These are phyloP conservation scores for Botryococcus braunii DNA, from an alignment of 163 green algal genomes.

Conservation along the genomic window DNA sequence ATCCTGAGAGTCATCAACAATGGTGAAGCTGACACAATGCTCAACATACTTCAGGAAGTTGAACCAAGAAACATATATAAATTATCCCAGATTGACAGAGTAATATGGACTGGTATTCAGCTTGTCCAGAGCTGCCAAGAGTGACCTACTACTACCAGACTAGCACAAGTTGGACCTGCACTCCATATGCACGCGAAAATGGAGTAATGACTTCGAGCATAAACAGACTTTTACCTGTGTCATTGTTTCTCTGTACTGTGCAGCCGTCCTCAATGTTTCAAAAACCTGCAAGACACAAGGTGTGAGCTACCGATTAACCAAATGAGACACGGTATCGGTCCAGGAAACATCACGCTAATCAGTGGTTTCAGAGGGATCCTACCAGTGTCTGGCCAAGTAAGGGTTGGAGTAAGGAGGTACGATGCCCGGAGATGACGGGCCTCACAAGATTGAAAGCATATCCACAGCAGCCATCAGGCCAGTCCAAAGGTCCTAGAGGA, in stretches of 20 bases:
- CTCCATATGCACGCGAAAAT: too few species aligned
- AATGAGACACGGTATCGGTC: background rate
- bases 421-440: constrained; percentile 32
- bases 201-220: too few species aligned
- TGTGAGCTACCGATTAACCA: background rate
- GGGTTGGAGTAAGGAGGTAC: constrained; percentile 32
- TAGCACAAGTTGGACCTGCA: too few species aligned
- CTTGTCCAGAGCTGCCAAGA: too few species aligned
- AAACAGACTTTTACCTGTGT: constrained; percentile 27
- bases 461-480: constrained; percentile 59
- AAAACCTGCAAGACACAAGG: constrained; percentile 29
- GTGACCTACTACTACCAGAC: too few species aligned
- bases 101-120: too few species aligned
- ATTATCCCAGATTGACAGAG: too few species aligned
- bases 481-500: constrained; percentile 36
- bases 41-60: too few species aligned
- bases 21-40: too few species aligned
- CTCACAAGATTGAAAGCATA: constrained; percentile 67
- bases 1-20: too few species aligned
- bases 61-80: too few species aligned
- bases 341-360: background rate
- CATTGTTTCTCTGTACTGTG: constrained; percentile 45
- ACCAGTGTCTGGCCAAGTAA: constrained; percentile 47
- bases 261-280: constrained; percentile 48
- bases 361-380: background rate